Evolutionary conservation across 257 asterid species (phyloP).

Genomic region (Eucommia ulmoides): DNA sequence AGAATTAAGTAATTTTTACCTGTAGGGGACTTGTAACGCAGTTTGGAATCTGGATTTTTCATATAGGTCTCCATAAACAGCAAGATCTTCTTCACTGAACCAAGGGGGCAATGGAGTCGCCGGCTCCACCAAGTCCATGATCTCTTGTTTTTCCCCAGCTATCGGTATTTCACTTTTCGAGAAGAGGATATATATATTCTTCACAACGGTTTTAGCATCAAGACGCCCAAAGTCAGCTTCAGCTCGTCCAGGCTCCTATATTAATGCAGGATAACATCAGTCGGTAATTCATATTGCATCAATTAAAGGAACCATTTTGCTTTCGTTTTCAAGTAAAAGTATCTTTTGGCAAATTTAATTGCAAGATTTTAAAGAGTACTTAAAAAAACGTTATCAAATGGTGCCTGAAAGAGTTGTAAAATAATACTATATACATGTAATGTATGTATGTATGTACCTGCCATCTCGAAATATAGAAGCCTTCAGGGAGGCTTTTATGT

Average conservation of each 20-base stretch:
- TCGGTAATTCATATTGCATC: slow-evolving; percentile 26
- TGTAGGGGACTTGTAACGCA: slow-evolving; percentile 50
- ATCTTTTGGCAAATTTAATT: not conserved
- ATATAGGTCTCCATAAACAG: slow-evolving; percentile 36
- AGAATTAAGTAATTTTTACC: slow-evolving; percentile 16
- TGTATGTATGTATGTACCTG: slow-evolving; percentile 14
- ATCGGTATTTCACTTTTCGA: slow-evolving; percentile 36
- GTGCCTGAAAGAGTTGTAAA: not conserved
- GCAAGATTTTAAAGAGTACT: not conserved
- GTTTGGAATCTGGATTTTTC: slow-evolving; percentile 49
- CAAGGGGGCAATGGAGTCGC: slow-evolving; percentile 44
- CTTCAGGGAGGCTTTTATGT: slow-evolving; percentile 30
- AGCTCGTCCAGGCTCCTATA: slow-evolving; percentile 51
- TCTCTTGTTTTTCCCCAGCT: slow-evolving; percentile 39
- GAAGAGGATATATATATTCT: slow-evolving; percentile 46
- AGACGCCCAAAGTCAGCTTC: slow-evolving; percentile 51
- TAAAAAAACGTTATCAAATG: not conserved
- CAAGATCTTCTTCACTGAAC: slow-evolving; percentile 48
- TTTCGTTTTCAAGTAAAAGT: not conserved
- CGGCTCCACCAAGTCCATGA: slow-evolving; percentile 42
- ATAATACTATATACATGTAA: not conserved
- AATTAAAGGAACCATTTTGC: not conserved
- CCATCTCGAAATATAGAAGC: slow-evolving; percentile 59
- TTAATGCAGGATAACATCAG: not conserved
- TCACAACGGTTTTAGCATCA: slow-evolving; percentile 36